These are phyloP conservation scores for Talaromyces ruber DNA, from an alignment of 495 filamentous ascomycete species.

Conservation along the genomic window DNA sequence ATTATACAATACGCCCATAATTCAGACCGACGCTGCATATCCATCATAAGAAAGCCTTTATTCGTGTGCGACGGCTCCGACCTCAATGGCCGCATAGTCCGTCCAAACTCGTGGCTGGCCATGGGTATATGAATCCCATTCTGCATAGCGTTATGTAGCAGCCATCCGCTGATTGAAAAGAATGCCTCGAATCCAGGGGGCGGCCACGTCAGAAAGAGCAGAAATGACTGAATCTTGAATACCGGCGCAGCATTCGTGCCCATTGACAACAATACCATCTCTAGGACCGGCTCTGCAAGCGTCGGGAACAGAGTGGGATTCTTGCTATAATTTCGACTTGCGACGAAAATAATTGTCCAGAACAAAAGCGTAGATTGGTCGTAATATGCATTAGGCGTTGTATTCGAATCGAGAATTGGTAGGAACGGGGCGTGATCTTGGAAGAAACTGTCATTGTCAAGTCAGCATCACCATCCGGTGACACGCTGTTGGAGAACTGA, in stretches of 20 bases:
- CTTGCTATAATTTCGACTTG: slow-evolving; percentile 20
- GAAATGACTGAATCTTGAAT: slow-evolving; percentile 37
- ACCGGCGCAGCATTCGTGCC: slow-evolving; percentile 28
- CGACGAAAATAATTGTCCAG: slow-evolving; percentile 38
- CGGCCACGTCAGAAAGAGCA: slow-evolving; percentile 42
- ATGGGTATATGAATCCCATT: slow-evolving; percentile 40
- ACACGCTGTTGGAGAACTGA: slow-evolving; percentile 4
- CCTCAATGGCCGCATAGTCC: slow-evolving; percentile 9
- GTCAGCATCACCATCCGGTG: background rate
- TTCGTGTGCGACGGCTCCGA: slow-evolving; percentile 20
- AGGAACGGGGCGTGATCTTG: slow-evolving; percentile 35
- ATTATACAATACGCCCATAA: slow-evolving; percentile 36
- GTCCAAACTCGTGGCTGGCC: slow-evolving; percentile 37
- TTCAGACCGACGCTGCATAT: slow-evolving; percentile 22
- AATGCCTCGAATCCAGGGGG: slow-evolving; percentile 38
- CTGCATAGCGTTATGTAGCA: slow-evolving; percentile 41
- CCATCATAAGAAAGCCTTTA: slow-evolving; percentile 6
- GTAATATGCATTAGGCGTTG: slow-evolving; percentile 34
- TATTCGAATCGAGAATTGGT: slow-evolving; percentile 32
- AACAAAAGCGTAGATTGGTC: slow-evolving; percentile 39
- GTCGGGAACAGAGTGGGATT: slow-evolving; percentile 34
- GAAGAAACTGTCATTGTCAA: slow-evolving; percentile 31
- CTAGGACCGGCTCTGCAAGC: slow-evolving; percentile 28
- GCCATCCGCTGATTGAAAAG: slow-evolving; percentile 30
- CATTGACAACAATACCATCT: slow-evolving; percentile 36